Conservation (phyloP, 1,284 basidiomycete genomes). For the Boletus hoseneyae region DNA sequence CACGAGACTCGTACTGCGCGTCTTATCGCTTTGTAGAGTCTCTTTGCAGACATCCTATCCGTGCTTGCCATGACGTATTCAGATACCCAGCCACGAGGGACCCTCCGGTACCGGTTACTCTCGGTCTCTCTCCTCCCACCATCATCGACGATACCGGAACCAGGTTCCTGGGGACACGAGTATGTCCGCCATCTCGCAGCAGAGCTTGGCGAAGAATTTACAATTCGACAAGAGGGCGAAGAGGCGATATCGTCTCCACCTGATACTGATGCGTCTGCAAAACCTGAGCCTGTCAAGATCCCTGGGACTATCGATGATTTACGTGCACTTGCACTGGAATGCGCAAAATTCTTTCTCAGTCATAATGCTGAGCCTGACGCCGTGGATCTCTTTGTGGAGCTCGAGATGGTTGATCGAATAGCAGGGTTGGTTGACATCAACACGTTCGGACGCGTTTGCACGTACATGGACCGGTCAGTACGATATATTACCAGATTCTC, state of each 20-base stretch:
- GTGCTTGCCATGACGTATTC: constrained; percentile 99
- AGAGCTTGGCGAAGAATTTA: constrained; percentile 95
- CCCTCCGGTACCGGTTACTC: constrained; percentile 86
- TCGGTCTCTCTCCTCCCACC: constrained; percentile 69
- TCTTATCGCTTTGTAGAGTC: constrained; percentile 50
- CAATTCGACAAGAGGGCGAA: constrained; percentile 51
- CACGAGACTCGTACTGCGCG: background rate
- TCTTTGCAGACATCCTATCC: constrained; percentile 98
- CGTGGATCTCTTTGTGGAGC: constrained; percentile 92
- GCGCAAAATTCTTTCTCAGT: constrained; percentile 87
- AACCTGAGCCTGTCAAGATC: constrained; percentile 31
- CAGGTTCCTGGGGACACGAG: constrained; percentile 98
- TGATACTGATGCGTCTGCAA: constrained; percentile 32
- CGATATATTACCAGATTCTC: background rate
- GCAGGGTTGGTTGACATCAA: constrained; percentile 80
- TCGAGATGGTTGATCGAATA: constrained; percentile 87
- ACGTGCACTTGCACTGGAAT: constrained; percentile 75
- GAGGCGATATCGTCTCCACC: constrained; percentile 29
- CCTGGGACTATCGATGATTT: constrained; percentile 71
- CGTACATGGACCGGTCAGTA: constrained; percentile 92
- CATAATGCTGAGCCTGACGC: constrained; percentile 99
- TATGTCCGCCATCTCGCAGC: constrained; percentile 97
- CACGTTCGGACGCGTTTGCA: constrained; percentile 91
- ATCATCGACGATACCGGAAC: constrained; percentile 72
- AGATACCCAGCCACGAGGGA: constrained; percentile 92